These are phyloP conservation scores for Aphanomyces cochlioides DNA, from an alignment of 352 stramenopile species.

Conservation along the genomic window DNA sequence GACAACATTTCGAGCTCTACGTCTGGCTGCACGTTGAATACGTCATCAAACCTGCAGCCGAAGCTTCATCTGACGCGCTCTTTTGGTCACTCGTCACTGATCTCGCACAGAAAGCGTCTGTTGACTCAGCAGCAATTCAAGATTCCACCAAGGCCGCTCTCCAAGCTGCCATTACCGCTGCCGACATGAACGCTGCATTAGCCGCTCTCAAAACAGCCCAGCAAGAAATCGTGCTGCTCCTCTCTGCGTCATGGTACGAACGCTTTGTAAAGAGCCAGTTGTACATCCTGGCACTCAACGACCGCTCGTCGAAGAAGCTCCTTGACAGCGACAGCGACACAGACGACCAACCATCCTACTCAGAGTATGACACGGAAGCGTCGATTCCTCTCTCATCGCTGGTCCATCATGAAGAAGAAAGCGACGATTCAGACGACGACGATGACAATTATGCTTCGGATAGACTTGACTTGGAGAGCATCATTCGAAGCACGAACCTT, in stretches of 20 bases:
- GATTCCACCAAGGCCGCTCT: constrained; percentile 70
- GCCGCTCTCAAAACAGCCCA: constrained; percentile 62
- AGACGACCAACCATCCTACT: constrained; percentile 15
- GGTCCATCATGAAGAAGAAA: constrained; percentile 39
- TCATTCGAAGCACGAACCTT: constrained; percentile 76
- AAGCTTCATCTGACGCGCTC: constrained; percentile 41
- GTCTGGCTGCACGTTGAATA: constrained; percentile 87
- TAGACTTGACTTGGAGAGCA: constrained; percentile 73
- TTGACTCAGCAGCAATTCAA: constrained; percentile 75
- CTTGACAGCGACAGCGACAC: constrained; percentile 43
- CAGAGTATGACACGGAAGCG: constrained; percentile 23
- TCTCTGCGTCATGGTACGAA: constrained; percentile 75
- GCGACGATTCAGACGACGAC: constrained; percentile 3
- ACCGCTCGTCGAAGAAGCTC: constrained; percentile 31
- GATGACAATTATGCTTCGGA: constrained; percentile 34
- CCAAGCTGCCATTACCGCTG: constrained; percentile 44
- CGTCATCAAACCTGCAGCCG: constrained; percentile 67
- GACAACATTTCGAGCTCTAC: constrained; percentile 84
- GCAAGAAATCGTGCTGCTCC: constrained; percentile 78
- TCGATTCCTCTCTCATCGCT: constrained; percentile 33
- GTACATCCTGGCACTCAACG: constrained; percentile 74
- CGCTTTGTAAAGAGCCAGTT: constrained; percentile 82
- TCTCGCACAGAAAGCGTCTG: constrained; percentile 66
- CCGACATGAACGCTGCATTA: constrained; percentile 44
- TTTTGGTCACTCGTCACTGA: constrained; percentile 70